Evolutionary conservation across 352 stramenopile species (phyloP), one percentile per base, ranked within the genome.

Genomic region (Pythium apleroticum): DNA sequence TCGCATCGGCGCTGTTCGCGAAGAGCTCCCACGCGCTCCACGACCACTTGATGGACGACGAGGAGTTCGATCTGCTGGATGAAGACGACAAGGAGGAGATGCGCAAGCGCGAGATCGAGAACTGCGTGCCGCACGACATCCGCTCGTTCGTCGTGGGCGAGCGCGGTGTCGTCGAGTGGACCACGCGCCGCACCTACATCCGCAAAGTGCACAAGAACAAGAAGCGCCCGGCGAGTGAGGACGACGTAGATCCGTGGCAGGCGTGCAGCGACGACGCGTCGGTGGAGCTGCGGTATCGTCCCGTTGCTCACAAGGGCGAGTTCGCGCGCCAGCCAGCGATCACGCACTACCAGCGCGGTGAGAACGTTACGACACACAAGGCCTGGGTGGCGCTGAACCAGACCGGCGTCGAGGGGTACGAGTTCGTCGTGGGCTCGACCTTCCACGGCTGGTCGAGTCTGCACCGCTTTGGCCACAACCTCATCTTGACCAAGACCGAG

Each of bases 71-170:
- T 8, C 57, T 71, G 46, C 75, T 89, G 17, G 73, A 77, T 22
- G 79, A 86, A 14, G 76, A 79, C 52, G 58, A 76, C 62, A 79
- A 80, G 30, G 66, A 73, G 30, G 84, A 90, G 57, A 89, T 90
- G 63, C 71, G 86, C 46, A 89, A 91, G 80, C 80, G 78, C 62
- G 80, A 91, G 69, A 73, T 95, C 48, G 86, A 95, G 67, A 95
- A 95, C 73, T 95, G 84, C 67, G 83, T 91, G 61, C 86, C 84
- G 15, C 88, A 89, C 72, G 77, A 90, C 71, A 86, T 94, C 45
- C 77, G 76, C 41, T 92, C 84, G 45, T 90, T 84, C 55, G 60
- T 85, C 20, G 55, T 90, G n/a, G 80, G 75, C 49, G 61, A 60
- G 10, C 72, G 73, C 22, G 83, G 71, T 7, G 73, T 91, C 0